Evolutionary conservation across 495 filamentous ascomycete genomes (phyloP), one percentile per base, ranked within the genome.

Genomic region (Penicillium pulvis): DNA sequence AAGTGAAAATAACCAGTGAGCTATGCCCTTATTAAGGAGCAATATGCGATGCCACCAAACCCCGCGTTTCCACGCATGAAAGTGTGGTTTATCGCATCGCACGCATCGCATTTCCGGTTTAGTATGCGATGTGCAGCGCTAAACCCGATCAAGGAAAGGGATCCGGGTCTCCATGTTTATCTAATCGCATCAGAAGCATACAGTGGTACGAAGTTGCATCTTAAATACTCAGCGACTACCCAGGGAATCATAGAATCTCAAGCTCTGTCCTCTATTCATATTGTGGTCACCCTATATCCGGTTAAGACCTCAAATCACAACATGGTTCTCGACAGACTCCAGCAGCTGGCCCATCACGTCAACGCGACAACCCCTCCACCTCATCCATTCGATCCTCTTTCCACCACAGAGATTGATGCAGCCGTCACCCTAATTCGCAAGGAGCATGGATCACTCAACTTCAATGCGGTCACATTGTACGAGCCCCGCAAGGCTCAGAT

Each of bases 401-500:
- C 84, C 16, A 82, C 83, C 0, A 64, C 76, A 5, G 93, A 98
- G 68, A 96, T 98, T 61, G 89, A 91, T 66, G 74, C 81, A 7
- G 86, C 85, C 9, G 88, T 93, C 52, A 69, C 81, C 2, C 75
- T 92, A 39, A 76, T 96, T 55, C 85, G 85, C 42, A 85, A 87
- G 59, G 84, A 88, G 55, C 79, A 96, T 74, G 87, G 84, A 51
- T 72, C 79, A 7, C 80, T 96, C 45, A 84, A 84, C 68, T 97
- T 92, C 83, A 96, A 97, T 78, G 90, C 92, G 4, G 86, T 97
- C 53, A 88, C 90, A n/a, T 75, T 96, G 10, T 90, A 84, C 49
- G 93, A 97, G 78, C 93, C 93, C 16, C 86, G 85, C 61, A 97
- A 97, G 81, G 85, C 81, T 30, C 86, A 93, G 66, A 95, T 97